A percentile compares a stretch with the other conserved stretches of the same genome.
Conservation (phyloP, 805 yeast species). For the Saccharomycopsis fodiens region DNA sequence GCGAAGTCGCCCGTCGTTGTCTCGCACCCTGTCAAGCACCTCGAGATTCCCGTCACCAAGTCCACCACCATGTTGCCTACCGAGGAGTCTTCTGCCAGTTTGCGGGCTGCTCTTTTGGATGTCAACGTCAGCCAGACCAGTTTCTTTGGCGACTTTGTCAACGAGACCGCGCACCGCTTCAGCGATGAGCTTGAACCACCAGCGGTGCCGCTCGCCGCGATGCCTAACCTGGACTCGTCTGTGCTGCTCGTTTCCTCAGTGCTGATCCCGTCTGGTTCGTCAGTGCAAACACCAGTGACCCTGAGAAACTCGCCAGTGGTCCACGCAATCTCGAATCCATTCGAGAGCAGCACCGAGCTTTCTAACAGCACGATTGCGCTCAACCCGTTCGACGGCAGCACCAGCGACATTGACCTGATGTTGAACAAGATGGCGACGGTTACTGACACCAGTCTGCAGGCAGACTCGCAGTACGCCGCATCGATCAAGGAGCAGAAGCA, state of each 20-base stretch:
- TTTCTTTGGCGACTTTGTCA: constrained; percentile 13
- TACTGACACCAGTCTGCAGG: not conserved
- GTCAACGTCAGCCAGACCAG: constrained; percentile 2
- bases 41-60: too few species aligned
- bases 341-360: not conserved
- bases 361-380: not conserved
- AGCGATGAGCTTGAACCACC: not conserved
- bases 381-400: not conserved
- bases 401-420: not conserved
- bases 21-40: too few species aligned
- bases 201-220: not conserved
- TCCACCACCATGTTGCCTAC: too few species aligned
- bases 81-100: too few species aligned
- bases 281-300: constrained; percentile 1
- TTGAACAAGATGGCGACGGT: not conserved
- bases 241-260: constrained; percentile 9
- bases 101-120: too few species aligned
- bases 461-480: not conserved
- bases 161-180: constrained; percentile 10
- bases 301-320: constrained; percentile 2
- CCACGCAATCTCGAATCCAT: not conserved
- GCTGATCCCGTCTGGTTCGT: constrained; percentile 2
- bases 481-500: constrained; percentile 9
- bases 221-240: not conserved
- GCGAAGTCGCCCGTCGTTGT: too few species aligned